Base-by-base conservation (phyloP, 495 filamentous ascomycete genomes). In the Elasticomyces elasticus region DNA sequence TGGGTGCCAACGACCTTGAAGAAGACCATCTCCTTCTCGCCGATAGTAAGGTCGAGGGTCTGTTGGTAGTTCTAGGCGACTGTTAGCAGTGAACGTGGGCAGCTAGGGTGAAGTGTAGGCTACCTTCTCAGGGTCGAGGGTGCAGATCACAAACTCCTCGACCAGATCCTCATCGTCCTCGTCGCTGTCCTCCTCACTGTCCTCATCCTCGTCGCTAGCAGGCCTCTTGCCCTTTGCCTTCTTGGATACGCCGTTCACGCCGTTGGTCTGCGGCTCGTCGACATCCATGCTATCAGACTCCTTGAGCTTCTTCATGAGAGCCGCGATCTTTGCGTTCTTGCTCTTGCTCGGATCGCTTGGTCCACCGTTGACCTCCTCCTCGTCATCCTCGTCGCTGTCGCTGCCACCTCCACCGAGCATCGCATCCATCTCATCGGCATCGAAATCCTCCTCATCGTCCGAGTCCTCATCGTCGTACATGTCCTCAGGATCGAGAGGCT, bases 1-100 rank as follows among this genome's bases (percentile, higher is more conserved):
- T 95, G 88, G 44, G 87, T 95, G 64, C 92, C 92, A 55, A 81
- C 79, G 58, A 92, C 89, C 66, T 83, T 80, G 78, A 99, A 99
- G 76, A 84, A 95, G 48, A 94, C 82, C 42, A 75, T 75, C 76
- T 97, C 92, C 59, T 84, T 79, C 66, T 95, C 86, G 58, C 75
- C 77, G 67, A 99, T 76, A 48, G 84, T 88, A 64, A 99, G 83
- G 66, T 97, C 87, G 37, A 99, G 80, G n/a, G 92, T 69, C 67
- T 99, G 92, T 70, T 99, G 92, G 76, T 81, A 94, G 72, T 84
- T 79, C 92, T 98, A 60, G 35, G 37, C 33, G 49, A 28, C 27
- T 35, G 66, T 77, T 66, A 74, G 70, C 48, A 49, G 38, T 38
- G 9, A 28, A 33, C 47, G 42, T 25, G 27, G 41, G 47, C 13